phyloP scores from a whole-genome alignment of 2,329 filamentous ascomycete genomes.

The Venturia asperata region DNA sequence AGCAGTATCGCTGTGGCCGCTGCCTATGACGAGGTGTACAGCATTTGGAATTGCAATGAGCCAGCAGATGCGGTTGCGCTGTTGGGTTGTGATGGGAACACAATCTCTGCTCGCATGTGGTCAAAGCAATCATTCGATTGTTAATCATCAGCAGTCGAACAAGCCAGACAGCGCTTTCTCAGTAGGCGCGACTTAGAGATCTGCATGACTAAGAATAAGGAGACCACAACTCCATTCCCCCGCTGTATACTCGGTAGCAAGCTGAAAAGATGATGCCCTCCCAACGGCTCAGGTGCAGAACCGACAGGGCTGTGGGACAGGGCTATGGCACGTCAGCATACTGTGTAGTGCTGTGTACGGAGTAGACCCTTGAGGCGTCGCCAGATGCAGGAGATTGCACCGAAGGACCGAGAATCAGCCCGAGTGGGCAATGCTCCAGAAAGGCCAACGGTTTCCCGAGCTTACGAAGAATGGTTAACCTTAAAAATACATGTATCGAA shows the following conservation, averaged over 20 bases:
- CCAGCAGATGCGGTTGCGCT: neutral
- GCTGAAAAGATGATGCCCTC: neutral
- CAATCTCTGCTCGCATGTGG: neutral
- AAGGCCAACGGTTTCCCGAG: neutral
- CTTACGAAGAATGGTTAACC: neutral
- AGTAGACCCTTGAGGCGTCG: neutral
- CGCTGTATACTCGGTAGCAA: neutral
- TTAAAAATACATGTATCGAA: neutral
- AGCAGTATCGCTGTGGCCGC: neutral
- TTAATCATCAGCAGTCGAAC: neutral
- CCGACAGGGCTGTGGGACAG: conserved; percentile 3
- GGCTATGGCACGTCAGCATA: conserved; percentile 1
- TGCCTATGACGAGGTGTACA: conserved; percentile 6
- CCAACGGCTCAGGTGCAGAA: conserved; percentile 7
- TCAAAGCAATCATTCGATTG: neutral
- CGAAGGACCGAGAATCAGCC: neutral
- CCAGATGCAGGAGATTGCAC: neutral
- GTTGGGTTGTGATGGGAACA: neutral
- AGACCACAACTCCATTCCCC: neutral
- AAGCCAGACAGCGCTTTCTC: neutral
- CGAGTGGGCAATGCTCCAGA: neutral
- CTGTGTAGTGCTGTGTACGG: too few species aligned
- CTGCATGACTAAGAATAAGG: neutral
- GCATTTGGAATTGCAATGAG: neutral
- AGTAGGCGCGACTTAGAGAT: neutral